Percentiles rank a stretch among this genome's conserved stretches.
Conservation (phyloP, 2,329 filamentous ascomycete species). For the Aspergillus neoniger region DNA sequence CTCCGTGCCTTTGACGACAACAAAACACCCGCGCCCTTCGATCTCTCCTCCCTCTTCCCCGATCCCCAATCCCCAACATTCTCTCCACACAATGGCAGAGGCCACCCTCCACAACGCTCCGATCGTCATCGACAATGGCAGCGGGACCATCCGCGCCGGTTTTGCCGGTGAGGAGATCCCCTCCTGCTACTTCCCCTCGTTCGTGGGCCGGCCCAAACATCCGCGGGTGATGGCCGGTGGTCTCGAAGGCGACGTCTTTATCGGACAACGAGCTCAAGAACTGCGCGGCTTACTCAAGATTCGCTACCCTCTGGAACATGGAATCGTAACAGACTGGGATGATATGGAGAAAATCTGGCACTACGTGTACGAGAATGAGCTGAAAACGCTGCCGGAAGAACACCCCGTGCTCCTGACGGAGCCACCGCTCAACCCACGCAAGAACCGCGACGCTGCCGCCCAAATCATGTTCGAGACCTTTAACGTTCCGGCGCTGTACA, state of each 20-base stretch:
- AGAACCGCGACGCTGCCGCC: slow-evolving; percentile 92
- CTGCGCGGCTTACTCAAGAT: slow-evolving; percentile 93
- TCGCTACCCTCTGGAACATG: slow-evolving; percentile 91
- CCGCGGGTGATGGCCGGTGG: slow-evolving; percentile 92
- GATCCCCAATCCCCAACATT: slow-evolving; percentile 16
- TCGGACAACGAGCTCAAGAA: slow-evolving; percentile 88
- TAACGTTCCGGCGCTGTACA: slow-evolving; percentile 95
- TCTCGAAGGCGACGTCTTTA: slow-evolving; percentile 94
- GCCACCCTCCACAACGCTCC: slow-evolving; percentile 86
- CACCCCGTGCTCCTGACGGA: slow-evolving; percentile 96
- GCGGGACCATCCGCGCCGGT: slow-evolving; percentile 92
- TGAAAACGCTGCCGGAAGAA: slow-evolving; percentile 98
- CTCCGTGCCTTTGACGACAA: slow-evolving; percentile 20
- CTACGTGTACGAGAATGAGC: slow-evolving; percentile 91
- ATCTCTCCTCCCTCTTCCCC: slow-evolving; percentile 11
- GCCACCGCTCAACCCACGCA: slow-evolving; percentile 89
- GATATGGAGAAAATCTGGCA: slow-evolving; percentile 99
- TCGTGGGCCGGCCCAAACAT: slow-evolving; percentile 95
- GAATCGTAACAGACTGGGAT: slow-evolving; percentile 98
- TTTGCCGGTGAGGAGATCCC: slow-evolving; percentile 95
- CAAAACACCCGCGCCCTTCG: slow-evolving; percentile 22
- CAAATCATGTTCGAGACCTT: slow-evolving; percentile 99
- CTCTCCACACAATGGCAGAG: slow-evolving; percentile 58
- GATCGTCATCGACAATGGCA: slow-evolving; percentile 98
- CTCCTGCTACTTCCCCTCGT: slow-evolving; percentile 96